phyloP scores from a whole-genome alignment of 768 basidiomycete genomes.

The Leccinellum albellum region DNA sequence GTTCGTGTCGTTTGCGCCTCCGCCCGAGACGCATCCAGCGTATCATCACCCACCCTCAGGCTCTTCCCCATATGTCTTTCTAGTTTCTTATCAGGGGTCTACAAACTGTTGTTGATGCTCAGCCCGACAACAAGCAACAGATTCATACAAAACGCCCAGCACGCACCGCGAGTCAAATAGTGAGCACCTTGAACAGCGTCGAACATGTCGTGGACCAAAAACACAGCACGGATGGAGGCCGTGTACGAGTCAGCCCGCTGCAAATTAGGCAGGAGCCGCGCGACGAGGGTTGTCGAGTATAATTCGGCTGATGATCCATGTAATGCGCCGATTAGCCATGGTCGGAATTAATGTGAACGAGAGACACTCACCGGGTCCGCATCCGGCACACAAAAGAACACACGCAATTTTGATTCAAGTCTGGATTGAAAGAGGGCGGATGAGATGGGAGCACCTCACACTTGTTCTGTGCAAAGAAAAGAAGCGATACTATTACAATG shows the following conservation, averaged over 20 bases:
- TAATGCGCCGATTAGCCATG: slow-evolving; percentile 7
- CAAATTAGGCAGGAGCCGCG: slow-evolving; percentile 40
- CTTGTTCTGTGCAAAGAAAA: slow-evolving; percentile 41
- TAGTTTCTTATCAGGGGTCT: slow-evolving; percentile 37
- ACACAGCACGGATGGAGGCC: slow-evolving; percentile 47
- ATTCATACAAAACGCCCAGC: slow-evolving; percentile 21
- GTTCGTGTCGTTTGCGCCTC: slow-evolving; percentile 6
- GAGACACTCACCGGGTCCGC: slow-evolving; percentile 39
- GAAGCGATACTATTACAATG: background rate
- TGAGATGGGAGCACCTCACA: slow-evolving; percentile 55
- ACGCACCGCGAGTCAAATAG: slow-evolving; percentile 49
- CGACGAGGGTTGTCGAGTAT: slow-evolving; percentile 50
- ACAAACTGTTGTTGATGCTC: background rate
- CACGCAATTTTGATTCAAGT: slow-evolving; percentile 42
- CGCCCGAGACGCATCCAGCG: background rate
- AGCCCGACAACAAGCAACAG: slow-evolving; percentile 28
- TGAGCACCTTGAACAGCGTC: slow-evolving; percentile 43
- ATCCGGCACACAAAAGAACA: slow-evolving; percentile 40
- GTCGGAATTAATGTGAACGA: background rate
- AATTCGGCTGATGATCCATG: slow-evolving; percentile 48
- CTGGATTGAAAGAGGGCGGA: slow-evolving; percentile 56
- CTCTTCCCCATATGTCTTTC: slow-evolving; percentile 31
- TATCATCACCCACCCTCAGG: background rate
- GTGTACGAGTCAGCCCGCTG: slow-evolving; percentile 52
- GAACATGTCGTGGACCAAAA: slow-evolving; percentile 40